Percentiles rank a stretch among this genome's conserved stretches.
Conservation (phyloP, 2,329 filamentous ascomycete species). For the Microascus cirrosus region DNA sequence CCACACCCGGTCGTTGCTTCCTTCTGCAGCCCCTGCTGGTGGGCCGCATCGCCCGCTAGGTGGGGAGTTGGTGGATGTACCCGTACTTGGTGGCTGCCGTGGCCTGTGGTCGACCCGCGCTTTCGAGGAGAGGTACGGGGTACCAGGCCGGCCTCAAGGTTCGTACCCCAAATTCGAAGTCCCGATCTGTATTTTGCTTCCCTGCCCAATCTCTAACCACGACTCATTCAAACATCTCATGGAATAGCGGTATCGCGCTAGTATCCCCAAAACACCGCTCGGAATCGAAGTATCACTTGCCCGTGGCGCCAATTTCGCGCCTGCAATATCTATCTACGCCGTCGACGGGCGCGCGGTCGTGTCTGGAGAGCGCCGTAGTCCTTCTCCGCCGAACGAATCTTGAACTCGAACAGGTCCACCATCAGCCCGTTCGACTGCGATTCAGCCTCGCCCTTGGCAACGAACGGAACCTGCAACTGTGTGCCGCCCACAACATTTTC, state of each 20-base stretch:
- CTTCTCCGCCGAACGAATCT: neutral
- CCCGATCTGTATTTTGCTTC: slow-evolving; percentile 2
- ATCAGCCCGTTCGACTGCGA: neutral
- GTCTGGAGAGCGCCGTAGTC: neutral
- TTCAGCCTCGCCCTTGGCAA: neutral
- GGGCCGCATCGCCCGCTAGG: neutral
- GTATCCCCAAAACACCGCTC: neutral
- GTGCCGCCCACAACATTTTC: neutral
- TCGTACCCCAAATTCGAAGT: neutral
- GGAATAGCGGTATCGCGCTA: neutral
- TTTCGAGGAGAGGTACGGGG: neutral
- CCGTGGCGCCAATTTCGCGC: neutral
- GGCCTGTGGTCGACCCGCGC: neutral
- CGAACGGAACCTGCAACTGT: neutral
- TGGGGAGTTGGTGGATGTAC: neutral
- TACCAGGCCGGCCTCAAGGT: neutral
- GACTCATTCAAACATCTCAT: neutral
- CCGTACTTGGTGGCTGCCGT: neutral
- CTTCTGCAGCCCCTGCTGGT: neutral
- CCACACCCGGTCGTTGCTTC: neutral
- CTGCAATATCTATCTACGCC: neutral
- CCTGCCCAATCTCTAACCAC: slow-evolving; percentile 3
- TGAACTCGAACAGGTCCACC: neutral
- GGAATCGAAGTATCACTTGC: neutral
- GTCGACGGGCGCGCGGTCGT: neutral